Evolutionary conservation across 2,329 filamentous ascomycete genomes (phyloP).

Genomic region (Cytospora chrysosperma): DNA sequence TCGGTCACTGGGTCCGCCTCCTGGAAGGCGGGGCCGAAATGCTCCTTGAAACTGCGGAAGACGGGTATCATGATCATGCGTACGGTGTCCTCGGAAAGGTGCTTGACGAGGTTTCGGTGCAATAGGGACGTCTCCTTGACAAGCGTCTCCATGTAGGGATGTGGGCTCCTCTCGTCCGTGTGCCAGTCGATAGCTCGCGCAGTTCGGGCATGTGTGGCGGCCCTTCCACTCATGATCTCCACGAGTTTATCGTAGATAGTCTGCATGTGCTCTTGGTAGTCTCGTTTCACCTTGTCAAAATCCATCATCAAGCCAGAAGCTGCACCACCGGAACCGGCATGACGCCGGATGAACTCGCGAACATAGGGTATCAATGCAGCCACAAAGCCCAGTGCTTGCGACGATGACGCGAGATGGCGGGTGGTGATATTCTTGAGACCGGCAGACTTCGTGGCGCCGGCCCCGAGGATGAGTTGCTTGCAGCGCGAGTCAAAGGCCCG

Average conservation of each 20-base stretch:
- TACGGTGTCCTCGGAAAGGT: slow-evolving; percentile 74
- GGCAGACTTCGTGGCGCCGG: slow-evolving; percentile 83
- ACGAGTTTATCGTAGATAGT: slow-evolving; percentile 91
- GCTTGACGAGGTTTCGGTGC: slow-evolving; percentile 78
- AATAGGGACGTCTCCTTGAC: slow-evolving; percentile 83
- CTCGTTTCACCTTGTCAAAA: slow-evolving; percentile 81
- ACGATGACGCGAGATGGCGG: slow-evolving; percentile 88
- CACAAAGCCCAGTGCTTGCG: slow-evolving; percentile 84
- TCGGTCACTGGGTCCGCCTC: slow-evolving; percentile 65
- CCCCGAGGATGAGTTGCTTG: slow-evolving; percentile 93
- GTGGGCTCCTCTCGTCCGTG: slow-evolving; percentile 46
- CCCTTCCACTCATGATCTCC: slow-evolving; percentile 84
- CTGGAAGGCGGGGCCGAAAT: slow-evolving; percentile 70
- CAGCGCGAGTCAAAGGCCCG: slow-evolving; percentile 94
- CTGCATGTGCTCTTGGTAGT: slow-evolving; percentile 85
- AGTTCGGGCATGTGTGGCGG: slow-evolving; percentile 68
- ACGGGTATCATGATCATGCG: slow-evolving; percentile 83
- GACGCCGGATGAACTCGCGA: slow-evolving; percentile 84
- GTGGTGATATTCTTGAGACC: slow-evolving; percentile 96
- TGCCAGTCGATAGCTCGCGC: slow-evolving; percentile 74
- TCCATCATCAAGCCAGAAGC: slow-evolving; percentile 68
- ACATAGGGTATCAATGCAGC: slow-evolving; percentile 85
- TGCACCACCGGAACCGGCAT: slow-evolving; percentile 54
- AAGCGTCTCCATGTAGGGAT: slow-evolving; percentile 81
- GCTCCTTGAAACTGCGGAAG: slow-evolving; percentile 76